Conservation (phyloP, 345 rosid species). For the Geranium rotundifolium region DNA sequence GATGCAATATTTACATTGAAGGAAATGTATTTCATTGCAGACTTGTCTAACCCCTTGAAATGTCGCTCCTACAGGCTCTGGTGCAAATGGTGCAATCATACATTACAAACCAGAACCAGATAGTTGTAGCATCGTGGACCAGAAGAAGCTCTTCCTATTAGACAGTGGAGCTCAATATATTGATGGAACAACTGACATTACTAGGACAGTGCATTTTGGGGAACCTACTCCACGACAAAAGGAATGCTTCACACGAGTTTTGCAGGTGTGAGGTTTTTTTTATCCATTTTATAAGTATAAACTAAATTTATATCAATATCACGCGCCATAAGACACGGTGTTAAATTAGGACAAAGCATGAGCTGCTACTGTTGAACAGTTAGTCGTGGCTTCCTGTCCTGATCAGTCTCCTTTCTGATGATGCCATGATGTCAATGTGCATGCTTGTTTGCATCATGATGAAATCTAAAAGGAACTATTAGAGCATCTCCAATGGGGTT, state of each 20-base stretch:
- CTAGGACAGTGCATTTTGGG: conserved; percentile 89
- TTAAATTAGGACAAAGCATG: background rate
- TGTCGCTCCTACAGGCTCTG: conserved; percentile 52
- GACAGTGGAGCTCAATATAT: conserved; percentile 96
- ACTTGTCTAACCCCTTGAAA: background rate
- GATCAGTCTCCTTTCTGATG: background rate
- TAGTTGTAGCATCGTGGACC: conserved; percentile 70
- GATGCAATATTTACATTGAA: background rate
- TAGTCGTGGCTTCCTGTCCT: background rate
- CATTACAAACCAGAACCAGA: conserved; percentile 84
- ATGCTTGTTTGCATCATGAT: too few species aligned
- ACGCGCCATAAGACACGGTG: background rate
- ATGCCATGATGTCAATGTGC: background rate
- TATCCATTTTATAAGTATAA: background rate
- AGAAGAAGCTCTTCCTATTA: conserved; percentile 60
- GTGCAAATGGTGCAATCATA: conserved; percentile 92
- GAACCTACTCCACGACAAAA: conserved; percentile 68
- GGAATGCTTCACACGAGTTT: conserved; percentile 88
- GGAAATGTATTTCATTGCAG: background rate
- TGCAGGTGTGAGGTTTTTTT: conserved; percentile 40
- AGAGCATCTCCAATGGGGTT: too few species aligned
- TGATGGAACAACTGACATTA: conserved; percentile 94
- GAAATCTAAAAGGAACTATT: too few species aligned
- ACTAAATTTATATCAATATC: background rate
- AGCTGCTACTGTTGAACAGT: background rate